phyloP scores from a whole-genome alignment of 1,139 yeast genomes.

The Wickerhamomyces sp. region DNA sequence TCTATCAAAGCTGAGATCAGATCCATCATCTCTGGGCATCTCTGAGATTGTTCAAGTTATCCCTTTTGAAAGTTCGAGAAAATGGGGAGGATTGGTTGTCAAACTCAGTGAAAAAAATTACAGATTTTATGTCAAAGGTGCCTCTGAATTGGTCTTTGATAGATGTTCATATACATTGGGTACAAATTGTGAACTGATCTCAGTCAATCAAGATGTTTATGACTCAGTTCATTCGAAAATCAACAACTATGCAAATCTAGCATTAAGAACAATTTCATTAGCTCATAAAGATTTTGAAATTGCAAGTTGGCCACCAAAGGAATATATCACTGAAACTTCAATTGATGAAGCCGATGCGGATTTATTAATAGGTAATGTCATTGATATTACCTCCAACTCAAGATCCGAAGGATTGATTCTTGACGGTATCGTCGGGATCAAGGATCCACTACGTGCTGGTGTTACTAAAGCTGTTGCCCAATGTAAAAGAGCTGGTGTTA shows the following conservation, averaged over 20 bases:
- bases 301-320: slow-evolving; percentile 62
- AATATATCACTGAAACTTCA: slow-evolving; percentile 26
- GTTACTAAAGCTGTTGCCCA: slow-evolving; percentile 83
- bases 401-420: slow-evolving; percentile 37
- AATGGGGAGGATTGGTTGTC: slow-evolving; percentile 85
- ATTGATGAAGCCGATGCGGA: slow-evolving; percentile 43
- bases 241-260: slow-evolving; percentile 63
- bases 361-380: slow-evolving; percentile 34
- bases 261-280: slow-evolving; percentile 79
- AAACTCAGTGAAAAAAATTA: slow-evolving; percentile 38
- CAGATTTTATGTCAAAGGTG: slow-evolving; percentile 81
- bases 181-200: slow-evolving; percentile 28
- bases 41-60: slow-evolving; percentile 57
- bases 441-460: slow-evolving; percentile 89
- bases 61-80: slow-evolving; percentile 90
- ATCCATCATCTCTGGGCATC: slow-evolving; percentile 26
- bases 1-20: slow-evolving; percentile 38
- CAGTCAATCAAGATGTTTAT: slow-evolving; percentile 25
- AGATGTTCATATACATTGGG: slow-evolving; percentile 43
- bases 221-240: slow-evolving; percentile 40
- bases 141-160: slow-evolving; percentile 79
- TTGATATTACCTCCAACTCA: slow-evolving; percentile 19
- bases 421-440: slow-evolving; percentile 83
- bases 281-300: slow-evolving; percentile 67
- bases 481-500: slow-evolving; percentile 88